Evolutionary conservation across 345 rosid species (phyloP), one percentile per base, ranked within the genome.

Genomic region (Euphorbia tirucalli): DNA sequence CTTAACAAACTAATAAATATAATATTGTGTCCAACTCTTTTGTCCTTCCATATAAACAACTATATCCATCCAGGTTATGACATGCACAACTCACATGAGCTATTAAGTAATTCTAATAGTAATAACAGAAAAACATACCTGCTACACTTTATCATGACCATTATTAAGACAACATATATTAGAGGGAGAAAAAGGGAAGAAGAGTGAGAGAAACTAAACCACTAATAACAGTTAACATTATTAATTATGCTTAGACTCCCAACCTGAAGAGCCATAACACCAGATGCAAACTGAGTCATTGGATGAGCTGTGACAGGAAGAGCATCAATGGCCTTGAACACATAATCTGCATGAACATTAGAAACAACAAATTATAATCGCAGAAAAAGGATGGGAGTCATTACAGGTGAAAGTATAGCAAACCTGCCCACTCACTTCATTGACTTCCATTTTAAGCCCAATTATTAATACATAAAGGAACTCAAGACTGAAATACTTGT

Each of bases 211-310:
- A 35, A 28, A 58, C 11, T 32, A 1, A 30, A 32, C 21, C 9
- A 16, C 32, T 16, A 2, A 65, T 44, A 44, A 25, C 16, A 24
- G 43, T 24, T 18, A 10, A 18, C 2, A 48, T 60, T 11, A 18
- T 27, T 16, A 16, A 50, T 22, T 16, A 68, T 21, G 56, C 11
- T 25, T 13, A 57, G 71, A 61, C 58, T 77, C 71, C 28, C 67
- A 75, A 95, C 99, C 97, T 95, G 99, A 46, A 95, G 97, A 43
- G 97, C 97, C 99, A 95, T 92, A 70, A 95, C 99, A 82, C 99
- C 99, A n/a, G 90, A 79, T 48, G 90, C 80, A 85, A 95, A 92
- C 73, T 95, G 97, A 75, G 99, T 95, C 99, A 95, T 95, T 35
- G 99, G 99, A 77, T 95, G 99, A 67, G 99, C 93, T 15, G 93